A percentile compares a stretch with the other conserved stretches of the same genome.
phyloP scores from a whole-genome alignment of 441 rosid species.

The Bocquillonia castaneifolia region DNA sequence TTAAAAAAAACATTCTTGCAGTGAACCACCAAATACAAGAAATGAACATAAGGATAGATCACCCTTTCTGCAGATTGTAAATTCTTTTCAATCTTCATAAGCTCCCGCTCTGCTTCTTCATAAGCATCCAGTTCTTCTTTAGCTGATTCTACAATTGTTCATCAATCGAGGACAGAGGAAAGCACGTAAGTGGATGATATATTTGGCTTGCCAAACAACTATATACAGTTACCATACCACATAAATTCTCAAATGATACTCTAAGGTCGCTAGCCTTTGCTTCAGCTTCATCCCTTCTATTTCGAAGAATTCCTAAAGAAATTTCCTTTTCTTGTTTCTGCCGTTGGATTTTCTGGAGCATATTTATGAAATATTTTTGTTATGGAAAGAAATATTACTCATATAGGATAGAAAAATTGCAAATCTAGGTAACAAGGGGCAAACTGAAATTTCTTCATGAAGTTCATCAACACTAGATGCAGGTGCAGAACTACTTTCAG shows the following conservation, averaged over 20 bases:
- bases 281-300: slow-evolving; percentile 52
- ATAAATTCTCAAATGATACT: slow-evolving; percentile 52
- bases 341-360: slow-evolving; percentile 47
- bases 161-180: neutral
- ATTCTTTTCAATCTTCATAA: slow-evolving; percentile 64
- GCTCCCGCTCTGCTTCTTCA: slow-evolving; percentile 72
- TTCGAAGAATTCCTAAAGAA: slow-evolving; percentile 42
- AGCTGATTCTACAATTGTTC: slow-evolving; percentile 53
- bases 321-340: slow-evolving; percentile 52
- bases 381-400: neutral
- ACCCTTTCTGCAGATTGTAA: slow-evolving; percentile 60
- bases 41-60: slow-evolving; percentile 16
- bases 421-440: slow-evolving; percentile 32
- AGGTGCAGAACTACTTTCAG: slow-evolving; percentile 42
- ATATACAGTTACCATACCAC: slow-evolving; percentile 45
- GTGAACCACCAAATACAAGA: slow-evolving; percentile 11
- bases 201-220: slow-evolving; percentile 12
- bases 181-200: slow-evolving; percentile 6
- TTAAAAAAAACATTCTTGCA: slow-evolving; percentile 10
- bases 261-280: slow-evolving; percentile 51
- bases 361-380: slow-evolving; percentile 7
- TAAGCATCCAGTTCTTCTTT: slow-evolving; percentile 68
- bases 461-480: slow-evolving; percentile 73
- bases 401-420: neutral
- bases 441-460: slow-evolving; percentile 72